Evolutionary conservation across 139 green algal species (phyloP).

Genomic region (Eudorina sp.): DNA sequence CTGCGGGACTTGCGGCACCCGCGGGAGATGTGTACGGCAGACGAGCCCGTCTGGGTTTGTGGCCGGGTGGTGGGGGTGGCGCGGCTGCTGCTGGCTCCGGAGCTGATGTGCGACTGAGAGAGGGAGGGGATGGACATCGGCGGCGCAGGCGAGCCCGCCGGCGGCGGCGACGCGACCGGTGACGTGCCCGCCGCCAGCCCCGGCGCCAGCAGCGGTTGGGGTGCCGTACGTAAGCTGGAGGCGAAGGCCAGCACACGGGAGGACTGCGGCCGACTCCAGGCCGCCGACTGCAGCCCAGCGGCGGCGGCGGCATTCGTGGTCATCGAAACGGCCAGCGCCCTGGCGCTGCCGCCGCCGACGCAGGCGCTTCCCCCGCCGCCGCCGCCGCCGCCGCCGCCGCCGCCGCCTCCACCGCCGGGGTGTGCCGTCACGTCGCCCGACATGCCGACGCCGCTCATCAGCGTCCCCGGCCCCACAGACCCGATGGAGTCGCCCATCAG

Average conservation of each 20-base stretch:
- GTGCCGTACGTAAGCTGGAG: constrained; percentile 13
- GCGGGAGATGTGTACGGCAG: background rate
- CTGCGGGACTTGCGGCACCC: background rate
- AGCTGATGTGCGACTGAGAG: background rate
- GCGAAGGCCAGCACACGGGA: constrained; percentile 9
- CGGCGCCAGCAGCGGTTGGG: background rate
- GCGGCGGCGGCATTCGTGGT: background rate
- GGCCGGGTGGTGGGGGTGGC: background rate
- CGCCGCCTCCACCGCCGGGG: background rate
- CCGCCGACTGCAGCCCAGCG: background rate
- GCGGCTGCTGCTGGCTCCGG: background rate
- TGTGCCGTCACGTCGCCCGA: too few relatives aligned
- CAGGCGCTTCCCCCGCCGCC: background rate
- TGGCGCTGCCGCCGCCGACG: background rate
- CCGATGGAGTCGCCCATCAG: too few relatives aligned
- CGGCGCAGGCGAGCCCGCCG: background rate
- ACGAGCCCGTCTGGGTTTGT: background rate
- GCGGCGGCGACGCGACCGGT: background rate
- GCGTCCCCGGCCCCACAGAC: too few relatives aligned
- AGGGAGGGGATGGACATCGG: background rate
- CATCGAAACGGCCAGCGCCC: background rate
- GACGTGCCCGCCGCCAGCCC: background rate
- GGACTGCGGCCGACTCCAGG: background rate
- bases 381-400: background rate
- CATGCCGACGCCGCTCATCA: too few relatives aligned